Conservation (phyloP, 352 stramenopile genomes). For the Saprolegnia parasitica region DNA sequence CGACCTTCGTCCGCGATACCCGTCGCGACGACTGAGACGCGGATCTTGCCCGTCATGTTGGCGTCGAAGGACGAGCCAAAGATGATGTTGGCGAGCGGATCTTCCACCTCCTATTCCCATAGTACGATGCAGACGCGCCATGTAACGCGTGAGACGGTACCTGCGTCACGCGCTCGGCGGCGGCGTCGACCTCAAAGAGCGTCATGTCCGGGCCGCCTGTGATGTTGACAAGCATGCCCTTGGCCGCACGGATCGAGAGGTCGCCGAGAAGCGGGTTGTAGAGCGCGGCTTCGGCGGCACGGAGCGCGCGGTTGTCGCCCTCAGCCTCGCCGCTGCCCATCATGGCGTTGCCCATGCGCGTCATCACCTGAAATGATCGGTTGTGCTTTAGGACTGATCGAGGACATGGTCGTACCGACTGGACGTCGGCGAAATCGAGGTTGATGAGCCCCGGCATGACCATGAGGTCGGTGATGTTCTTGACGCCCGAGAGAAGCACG, state of each 20-base stretch:
- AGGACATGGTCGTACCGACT: conserved; percentile 46
- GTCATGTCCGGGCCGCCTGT: conserved; percentile 91
- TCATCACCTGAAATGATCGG: conserved; percentile 54
- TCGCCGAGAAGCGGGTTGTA: conserved; percentile 85
- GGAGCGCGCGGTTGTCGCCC: conserved; percentile 83
- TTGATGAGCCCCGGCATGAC: conserved; percentile 86
- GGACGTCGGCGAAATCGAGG: conserved; percentile 82
- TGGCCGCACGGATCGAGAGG: conserved; percentile 87
- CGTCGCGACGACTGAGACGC: conserved; percentile 83
- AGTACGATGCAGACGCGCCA: background rate
- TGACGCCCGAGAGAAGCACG: conserved; percentile 79
- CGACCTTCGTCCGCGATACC: conserved; percentile 51
- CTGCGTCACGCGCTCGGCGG: conserved; percentile 77
- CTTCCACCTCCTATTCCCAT: conserved; percentile 64
- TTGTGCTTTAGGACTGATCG: background rate
- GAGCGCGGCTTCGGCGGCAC: conserved; percentile 78
- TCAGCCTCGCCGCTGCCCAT: conserved; percentile 89
- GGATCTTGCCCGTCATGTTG: conserved; percentile 71
- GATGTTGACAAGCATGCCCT: conserved; percentile 95
- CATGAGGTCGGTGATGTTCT: conserved; percentile 87
- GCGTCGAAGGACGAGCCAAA: conserved; percentile 84
- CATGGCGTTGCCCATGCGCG: conserved; percentile 85
- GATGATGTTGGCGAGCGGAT: conserved; percentile 85
- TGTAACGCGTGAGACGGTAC: conserved; percentile 21
- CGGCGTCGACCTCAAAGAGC: conserved; percentile 89